These are phyloP conservation scores for Talaromyces sp. DNA, from an alignment of 2,329 filamentous ascomycete species.

Conservation along the genomic window DNA sequence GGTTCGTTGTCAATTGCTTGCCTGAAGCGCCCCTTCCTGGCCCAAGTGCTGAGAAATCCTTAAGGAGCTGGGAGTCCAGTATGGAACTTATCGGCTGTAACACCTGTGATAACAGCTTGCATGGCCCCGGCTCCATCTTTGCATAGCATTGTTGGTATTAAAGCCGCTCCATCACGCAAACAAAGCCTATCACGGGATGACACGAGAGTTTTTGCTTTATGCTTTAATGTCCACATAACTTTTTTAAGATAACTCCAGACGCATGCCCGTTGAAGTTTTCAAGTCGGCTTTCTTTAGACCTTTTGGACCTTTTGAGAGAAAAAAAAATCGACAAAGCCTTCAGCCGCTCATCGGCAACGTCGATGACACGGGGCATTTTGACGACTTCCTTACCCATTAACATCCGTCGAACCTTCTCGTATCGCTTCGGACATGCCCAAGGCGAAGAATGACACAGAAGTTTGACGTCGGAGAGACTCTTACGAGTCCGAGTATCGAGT, in stretches of 20 bases:
- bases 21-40: too few species aligned
- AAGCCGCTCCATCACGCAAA: background rate
- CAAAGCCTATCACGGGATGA: background rate
- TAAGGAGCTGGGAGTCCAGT: background rate
- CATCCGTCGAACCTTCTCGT: background rate
- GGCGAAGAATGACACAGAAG: background rate
- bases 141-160: background rate
- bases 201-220: background rate
- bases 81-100: background rate
- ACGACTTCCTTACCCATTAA: background rate
- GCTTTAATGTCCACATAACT: background rate
- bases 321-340: background rate
- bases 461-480: too few species aligned
- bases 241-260: background rate
- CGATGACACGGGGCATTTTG: background rate
- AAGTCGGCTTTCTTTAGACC: background rate
- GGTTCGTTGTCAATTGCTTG: too few species aligned
- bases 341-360: background rate
- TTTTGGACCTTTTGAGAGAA: background rate
- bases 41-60: background rate
- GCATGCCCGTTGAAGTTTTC: background rate
- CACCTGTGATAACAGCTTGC: background rate
- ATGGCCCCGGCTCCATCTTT: background rate
- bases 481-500: background rate
- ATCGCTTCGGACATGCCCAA: background rate